phyloP scores from a whole-genome alignment of 768 basidiomycete genomes.

The Rhodotorula sphaerocarpa region DNA sequence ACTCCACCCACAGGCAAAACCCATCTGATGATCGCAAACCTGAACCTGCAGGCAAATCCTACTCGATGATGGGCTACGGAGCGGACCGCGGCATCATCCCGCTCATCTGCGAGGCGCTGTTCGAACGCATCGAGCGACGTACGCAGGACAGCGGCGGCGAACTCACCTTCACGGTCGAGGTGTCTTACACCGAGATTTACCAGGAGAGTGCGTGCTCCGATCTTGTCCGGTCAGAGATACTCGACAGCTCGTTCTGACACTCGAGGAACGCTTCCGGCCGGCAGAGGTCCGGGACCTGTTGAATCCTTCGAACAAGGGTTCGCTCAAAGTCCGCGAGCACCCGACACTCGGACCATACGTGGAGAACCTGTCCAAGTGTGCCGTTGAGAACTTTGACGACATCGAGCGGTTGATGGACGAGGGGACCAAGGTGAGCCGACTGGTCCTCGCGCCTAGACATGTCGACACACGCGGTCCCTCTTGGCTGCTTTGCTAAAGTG shows the following conservation, averaged over 20 bases:
- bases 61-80: slow-evolving; percentile 48
- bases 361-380: slow-evolving; percentile 88
- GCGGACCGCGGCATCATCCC: slow-evolving; percentile 95
- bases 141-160: slow-evolving; percentile 56
- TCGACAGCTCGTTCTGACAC: not conserved
- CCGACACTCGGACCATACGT: slow-evolving; percentile 86
- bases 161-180: slow-evolving; percentile 64
- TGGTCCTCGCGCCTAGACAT: too few species aligned
- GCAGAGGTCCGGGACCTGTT: slow-evolving; percentile 81
- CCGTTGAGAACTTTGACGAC: slow-evolving; percentile 81
- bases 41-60: slow-evolving; percentile 38
- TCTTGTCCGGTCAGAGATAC: not conserved
- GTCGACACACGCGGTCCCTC: too few species aligned
- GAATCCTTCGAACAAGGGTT: slow-evolving; percentile 93
- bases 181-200: slow-evolving; percentile 58
- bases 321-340: slow-evolving; percentile 93
- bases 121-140: slow-evolving; percentile 66
- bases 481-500: too few species aligned
- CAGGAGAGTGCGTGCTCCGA: slow-evolving; percentile 52
- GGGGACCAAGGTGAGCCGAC: slow-evolving; percentile 64
- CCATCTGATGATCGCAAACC: slow-evolving; percentile 49
- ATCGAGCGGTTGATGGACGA: slow-evolving; percentile 99
- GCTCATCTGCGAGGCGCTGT: slow-evolving; percentile 85
- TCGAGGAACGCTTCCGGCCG: not conserved
- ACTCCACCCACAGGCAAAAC: slow-evolving; percentile 34